Percentiles rank a stretch among this genome's conserved stretches.
Evolutionary conservation across 2,329 filamentous ascomycete species (phyloP).

Genomic region (Hymenoscyphus albidus): DNA sequence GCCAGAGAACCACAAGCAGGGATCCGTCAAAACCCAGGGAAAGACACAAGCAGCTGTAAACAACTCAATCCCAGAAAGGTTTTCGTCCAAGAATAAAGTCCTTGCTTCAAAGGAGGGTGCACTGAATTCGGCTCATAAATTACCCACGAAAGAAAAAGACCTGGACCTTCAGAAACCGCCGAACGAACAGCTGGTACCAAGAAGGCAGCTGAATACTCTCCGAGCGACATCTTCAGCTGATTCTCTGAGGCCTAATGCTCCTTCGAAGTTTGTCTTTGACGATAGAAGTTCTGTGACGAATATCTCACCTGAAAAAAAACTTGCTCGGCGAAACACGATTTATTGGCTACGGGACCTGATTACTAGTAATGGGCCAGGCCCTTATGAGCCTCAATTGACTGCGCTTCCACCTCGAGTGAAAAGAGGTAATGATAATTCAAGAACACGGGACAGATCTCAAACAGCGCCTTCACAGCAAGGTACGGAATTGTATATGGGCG

Average conservation of each 20-base stretch:
- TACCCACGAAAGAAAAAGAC: background rate
- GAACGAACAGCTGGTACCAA: constrained; percentile 11
- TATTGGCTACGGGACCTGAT: constrained; percentile 32
- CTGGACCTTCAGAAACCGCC: constrained; percentile 6
- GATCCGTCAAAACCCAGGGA: constrained; percentile 6
- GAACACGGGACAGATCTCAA: constrained; percentile 14
- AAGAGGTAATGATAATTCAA: constrained; percentile 12
- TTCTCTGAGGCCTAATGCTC: constrained; percentile 10
- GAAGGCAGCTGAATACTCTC: constrained; percentile 9
- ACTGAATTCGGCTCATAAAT: constrained; percentile 10
- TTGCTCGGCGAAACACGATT: constrained; percentile 24
- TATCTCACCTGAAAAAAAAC: constrained; percentile 15
- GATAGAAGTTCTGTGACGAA: constrained; percentile 11
- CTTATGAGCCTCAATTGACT: constrained; percentile 31
- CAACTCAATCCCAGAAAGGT: constrained; percentile 19
- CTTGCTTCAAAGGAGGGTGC: constrained; percentile 16
- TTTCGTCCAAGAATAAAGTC: constrained; percentile 24
- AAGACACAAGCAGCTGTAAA: constrained; percentile 13
- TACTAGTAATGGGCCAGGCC: constrained; percentile 19
- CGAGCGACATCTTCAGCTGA: constrained; percentile 20
- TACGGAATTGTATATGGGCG: constrained; percentile 19
- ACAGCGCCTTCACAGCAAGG: constrained; percentile 16
- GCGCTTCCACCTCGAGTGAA: constrained; percentile 27
- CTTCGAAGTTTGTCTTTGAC: constrained; percentile 4
- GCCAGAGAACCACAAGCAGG: constrained; percentile 13